A percentile compares a stretch with the other conserved stretches of the same genome.
These are phyloP conservation scores for Sechiopsis laciniata DNA, from an alignment of 306 rosid species.

Conservation along the genomic window DNA sequence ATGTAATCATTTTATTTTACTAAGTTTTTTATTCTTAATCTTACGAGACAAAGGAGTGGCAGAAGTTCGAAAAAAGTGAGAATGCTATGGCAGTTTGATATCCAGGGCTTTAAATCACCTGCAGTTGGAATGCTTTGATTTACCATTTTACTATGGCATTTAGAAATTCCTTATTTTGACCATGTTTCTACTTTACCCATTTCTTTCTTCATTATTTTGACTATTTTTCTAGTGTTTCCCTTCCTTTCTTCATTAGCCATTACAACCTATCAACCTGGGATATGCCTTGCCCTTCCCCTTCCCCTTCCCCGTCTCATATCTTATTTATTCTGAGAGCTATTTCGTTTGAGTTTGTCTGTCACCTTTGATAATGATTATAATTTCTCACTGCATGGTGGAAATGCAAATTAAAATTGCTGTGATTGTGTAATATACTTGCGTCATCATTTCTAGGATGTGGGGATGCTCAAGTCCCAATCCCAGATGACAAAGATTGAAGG, in stretches of 20 bases:
- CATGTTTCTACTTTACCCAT: too few species aligned
- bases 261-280: background rate
- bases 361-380: background rate
- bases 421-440: background rate
- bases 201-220: too few species aligned
- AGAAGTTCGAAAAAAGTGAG: too few species aligned
- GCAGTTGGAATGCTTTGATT: background rate
- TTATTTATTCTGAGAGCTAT: slow-evolving; percentile 7
- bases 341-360: background rate
- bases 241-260: background rate
- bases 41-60: too few species aligned
- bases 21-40: too few species aligned
- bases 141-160: background rate
- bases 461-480: slow-evolving; percentile 28
- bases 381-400: background rate
- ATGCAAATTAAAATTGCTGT: background rate
- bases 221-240: background rate
- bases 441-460: slow-evolving; percentile 36
- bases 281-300: background rate
- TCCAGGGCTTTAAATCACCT: background rate
- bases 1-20: background rate
- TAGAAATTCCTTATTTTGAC: background rate
- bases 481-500: slow-evolving; percentile 30
- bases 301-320: background rate
- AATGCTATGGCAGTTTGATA: background rate